phyloP scores from a whole-genome alignment of 2,329 filamentous ascomycete species.

The Xylaria sp. region DNA sequence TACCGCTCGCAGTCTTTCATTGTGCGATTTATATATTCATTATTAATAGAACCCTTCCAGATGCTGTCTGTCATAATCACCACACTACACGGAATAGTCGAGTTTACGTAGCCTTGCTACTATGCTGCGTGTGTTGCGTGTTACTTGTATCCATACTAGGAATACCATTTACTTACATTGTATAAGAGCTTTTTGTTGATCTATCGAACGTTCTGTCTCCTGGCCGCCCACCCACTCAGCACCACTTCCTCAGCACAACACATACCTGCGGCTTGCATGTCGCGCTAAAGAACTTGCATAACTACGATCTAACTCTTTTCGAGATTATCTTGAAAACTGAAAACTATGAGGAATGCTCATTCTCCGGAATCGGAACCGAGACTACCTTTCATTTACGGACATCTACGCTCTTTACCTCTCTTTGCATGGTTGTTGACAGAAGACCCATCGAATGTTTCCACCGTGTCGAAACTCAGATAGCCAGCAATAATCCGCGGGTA shows the following conservation, averaged over 20 bases:
- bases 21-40: too few species aligned
- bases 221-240: neutral
- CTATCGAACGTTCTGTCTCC: neutral
- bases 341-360: too few species aligned
- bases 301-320: neutral
- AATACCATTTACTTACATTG: too few species aligned
- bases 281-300: neutral
- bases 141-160: too few species aligned
- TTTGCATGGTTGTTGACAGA: constrained; percentile 48
- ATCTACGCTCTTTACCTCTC: constrained; percentile 45
- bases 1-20: too few species aligned
- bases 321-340: too few species aligned
- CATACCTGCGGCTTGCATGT: neutral
- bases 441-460: constrained; percentile 40
- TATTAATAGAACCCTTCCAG: too few species aligned
- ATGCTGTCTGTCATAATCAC: too few species aligned
- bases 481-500: constrained; percentile 40
- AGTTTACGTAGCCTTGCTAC: too few species aligned
- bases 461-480: constrained; percentile 25
- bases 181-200: too few species aligned
- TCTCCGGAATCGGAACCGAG: neutral
- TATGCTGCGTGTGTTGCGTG: too few species aligned
- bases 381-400: constrained; percentile 49
- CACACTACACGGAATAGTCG: too few species aligned
- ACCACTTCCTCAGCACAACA: neutral